phyloP scores from a whole-genome alignment of 192 early-diverging fungal genomes.

The Allomyces macrogynus region DNA sequence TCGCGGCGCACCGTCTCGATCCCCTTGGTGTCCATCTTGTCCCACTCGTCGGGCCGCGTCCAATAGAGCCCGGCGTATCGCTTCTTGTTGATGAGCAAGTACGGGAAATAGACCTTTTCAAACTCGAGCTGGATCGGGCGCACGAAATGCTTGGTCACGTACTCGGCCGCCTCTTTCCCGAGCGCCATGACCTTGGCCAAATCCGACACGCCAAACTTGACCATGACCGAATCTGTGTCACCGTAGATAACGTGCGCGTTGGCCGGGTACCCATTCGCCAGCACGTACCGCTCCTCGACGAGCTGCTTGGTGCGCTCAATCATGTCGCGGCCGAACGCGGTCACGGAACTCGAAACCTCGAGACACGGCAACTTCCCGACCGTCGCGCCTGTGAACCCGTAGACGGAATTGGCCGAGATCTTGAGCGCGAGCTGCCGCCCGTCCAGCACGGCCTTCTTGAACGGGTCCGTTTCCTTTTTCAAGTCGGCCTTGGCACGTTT shows the following conservation, averaged over 20 bases:
- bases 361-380: constrained; percentile 79
- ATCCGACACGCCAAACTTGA: constrained; percentile 72
- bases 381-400: constrained; percentile 90
- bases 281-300: constrained; percentile 62
- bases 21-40: constrained; percentile 94
- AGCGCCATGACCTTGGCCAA: constrained; percentile 73
- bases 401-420: constrained; percentile 91
- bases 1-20: constrained; percentile 97
- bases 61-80: constrained; percentile 94
- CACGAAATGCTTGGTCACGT: constrained; percentile 69
- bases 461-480: constrained; percentile 92
- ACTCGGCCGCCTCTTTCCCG: constrained; percentile 62
- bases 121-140: constrained; percentile 96
- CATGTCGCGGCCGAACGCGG: constrained; percentile 89
- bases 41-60: constrained; percentile 79
- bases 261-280: constrained; percentile 68
- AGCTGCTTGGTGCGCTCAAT: constrained; percentile 70
- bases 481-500: constrained; percentile 82
- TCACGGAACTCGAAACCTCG: constrained; percentile 81
- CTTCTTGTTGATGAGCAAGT: constrained; percentile 95
- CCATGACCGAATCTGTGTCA: constrained; percentile 98
- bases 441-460: constrained; percentile 81
- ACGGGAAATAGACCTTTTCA: constrained; percentile 97
- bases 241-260: constrained; percentile 91
- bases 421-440: constrained; percentile 91